Conservation (phyloP, 2,329 filamentous ascomycete genomes). For the Aspergillus ibericus region DNA sequence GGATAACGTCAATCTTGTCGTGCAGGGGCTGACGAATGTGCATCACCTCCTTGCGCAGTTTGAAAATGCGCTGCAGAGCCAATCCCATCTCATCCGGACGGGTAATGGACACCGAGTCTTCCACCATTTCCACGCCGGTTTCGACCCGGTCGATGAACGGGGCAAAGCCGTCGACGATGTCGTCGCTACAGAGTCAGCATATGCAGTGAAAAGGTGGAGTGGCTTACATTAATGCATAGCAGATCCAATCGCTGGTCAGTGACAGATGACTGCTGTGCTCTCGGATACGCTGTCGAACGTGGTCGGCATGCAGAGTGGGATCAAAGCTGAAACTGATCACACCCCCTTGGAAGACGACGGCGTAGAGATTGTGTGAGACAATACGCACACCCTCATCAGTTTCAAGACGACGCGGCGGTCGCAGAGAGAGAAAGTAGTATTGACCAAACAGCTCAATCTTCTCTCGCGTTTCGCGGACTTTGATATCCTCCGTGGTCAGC, state of each 20-base stretch:
- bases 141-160: slow-evolving; percentile 83
- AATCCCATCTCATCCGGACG: slow-evolving; percentile 80
- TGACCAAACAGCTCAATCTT: slow-evolving; percentile 97
- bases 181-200: slow-evolving; percentile 60
- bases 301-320: slow-evolving; percentile 75
- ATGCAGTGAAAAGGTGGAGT: background rate
- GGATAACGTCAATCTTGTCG: slow-evolving; percentile 92
- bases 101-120: slow-evolving; percentile 87
- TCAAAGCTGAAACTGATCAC: slow-evolving; percentile 88
- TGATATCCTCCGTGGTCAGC: slow-evolving; percentile 90
- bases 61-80: slow-evolving; percentile 81
- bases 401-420: slow-evolving; percentile 78
- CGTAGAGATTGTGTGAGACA: slow-evolving; percentile 89
- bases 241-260: slow-evolving; percentile 93
- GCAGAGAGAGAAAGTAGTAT: slow-evolving; percentile 95
- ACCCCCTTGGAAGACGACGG: slow-evolving; percentile 89
- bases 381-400: slow-evolving; percentile 74
- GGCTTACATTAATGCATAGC: slow-evolving; percentile 86
- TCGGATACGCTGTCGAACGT: slow-evolving; percentile 86
- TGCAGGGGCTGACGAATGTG: slow-evolving; percentile 83
- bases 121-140: slow-evolving; percentile 79
- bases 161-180: slow-evolving; percentile 91
- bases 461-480: slow-evolving; percentile 85
- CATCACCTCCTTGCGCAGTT: slow-evolving; percentile 87
- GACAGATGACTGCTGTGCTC: slow-evolving; percentile 88